Conservation (phyloP, 345 rosid species). For the Ricinus communis region DNA sequence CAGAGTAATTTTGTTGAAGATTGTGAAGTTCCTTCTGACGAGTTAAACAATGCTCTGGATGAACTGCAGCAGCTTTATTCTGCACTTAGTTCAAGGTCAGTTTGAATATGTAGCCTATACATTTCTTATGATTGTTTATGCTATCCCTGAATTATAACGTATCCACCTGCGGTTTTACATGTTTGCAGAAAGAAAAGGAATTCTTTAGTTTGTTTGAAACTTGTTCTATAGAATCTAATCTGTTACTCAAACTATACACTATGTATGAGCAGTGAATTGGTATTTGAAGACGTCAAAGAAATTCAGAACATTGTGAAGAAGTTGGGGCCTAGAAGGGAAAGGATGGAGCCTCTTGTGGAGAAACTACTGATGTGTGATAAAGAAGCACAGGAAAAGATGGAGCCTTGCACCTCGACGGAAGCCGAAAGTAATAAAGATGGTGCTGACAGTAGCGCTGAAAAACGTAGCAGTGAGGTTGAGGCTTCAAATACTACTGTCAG, state of each 20-base stretch:
- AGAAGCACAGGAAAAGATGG: background rate
- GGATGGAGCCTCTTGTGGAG: background rate
- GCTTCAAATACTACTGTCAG: background rate
- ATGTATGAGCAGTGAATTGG: background rate
- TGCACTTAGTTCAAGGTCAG: background rate
- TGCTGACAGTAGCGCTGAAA: background rate
- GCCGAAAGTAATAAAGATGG: background rate
- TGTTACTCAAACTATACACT: background rate
- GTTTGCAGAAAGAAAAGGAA: too few species aligned
- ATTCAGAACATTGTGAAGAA: background rate
- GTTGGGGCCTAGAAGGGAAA: background rate
- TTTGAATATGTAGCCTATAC: background rate
- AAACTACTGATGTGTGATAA: background rate
- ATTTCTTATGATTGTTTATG: background rate
- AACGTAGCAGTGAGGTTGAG: background rate
- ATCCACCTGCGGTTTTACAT: too few species aligned
- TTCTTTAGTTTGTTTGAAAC: too few species aligned
- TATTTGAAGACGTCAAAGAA: background rate
- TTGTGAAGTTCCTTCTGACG: background rate
- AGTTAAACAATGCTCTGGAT: background rate
- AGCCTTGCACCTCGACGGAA: background rate
- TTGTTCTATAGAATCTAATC: too few species aligned
- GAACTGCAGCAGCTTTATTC: conserved; percentile 5
- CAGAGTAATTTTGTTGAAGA: background rate
- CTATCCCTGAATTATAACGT: too few species aligned